A percentile compares a stretch with the other conserved stretches of the same genome.
phyloP scores from a whole-genome alignment of 345 rosid genomes.

The Gossypium mustelinum region DNA sequence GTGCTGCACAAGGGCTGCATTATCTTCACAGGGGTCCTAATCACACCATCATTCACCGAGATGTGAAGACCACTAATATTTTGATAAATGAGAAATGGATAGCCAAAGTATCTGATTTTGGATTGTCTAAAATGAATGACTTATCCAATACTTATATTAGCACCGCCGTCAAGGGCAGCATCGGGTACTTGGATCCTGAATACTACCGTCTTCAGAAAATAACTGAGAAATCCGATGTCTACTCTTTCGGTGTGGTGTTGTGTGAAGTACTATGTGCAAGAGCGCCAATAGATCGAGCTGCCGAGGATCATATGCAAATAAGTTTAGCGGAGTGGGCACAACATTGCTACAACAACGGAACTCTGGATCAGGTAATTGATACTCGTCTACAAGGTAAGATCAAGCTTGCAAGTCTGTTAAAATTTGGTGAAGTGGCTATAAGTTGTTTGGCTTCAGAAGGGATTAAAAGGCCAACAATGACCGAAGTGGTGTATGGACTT shows the following conservation, averaged over 20 bases:
- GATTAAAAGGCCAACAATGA: conserved; percentile 32
- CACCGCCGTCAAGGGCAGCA: neutral
- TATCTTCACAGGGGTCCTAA: neutral
- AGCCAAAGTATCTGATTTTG: neutral
- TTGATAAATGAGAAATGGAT: neutral
- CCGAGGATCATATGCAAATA: conserved; percentile 26
- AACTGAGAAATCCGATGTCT: neutral
- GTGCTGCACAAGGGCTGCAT: neutral
- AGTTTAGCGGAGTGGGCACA: conserved; percentile 39
- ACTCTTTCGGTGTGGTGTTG: neutral
- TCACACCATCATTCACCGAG: neutral
- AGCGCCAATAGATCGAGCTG: conserved; percentile 29
- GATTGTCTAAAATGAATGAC: neutral
- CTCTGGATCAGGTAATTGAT: conserved; percentile 29
- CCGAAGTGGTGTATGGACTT: conserved; percentile 36
- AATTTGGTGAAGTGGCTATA: conserved; percentile 29
- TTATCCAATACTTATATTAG: neutral
- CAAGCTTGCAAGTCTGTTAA: conserved; percentile 25
- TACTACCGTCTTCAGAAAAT: neutral
- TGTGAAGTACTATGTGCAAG: conserved; percentile 6
- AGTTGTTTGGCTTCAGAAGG: conserved; percentile 38
- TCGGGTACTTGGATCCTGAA: neutral
- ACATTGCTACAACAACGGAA: conserved; percentile 36
- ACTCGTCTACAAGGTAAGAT: conserved; percentile 25
- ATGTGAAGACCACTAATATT: neutral